phyloP scores from a whole-genome alignment of 2,329 filamentous ascomycete species.

The Aplosporella prunicola region DNA sequence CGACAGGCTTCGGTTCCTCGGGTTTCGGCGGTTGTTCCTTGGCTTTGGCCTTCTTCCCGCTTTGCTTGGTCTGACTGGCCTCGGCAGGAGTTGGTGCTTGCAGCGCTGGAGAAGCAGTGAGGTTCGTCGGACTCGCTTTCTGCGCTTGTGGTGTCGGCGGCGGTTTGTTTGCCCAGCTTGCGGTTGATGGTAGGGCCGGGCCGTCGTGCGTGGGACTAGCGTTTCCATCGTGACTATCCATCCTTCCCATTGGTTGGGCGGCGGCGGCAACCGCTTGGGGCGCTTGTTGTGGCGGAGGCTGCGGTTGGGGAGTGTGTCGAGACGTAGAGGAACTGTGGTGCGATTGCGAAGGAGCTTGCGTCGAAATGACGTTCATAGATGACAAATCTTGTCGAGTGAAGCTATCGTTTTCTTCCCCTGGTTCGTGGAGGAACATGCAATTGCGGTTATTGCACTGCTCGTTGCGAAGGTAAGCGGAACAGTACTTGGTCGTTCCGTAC shows the following conservation, averaged over 20 bases:
- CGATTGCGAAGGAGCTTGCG: constrained; percentile 58
- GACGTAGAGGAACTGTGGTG: constrained; percentile 42
- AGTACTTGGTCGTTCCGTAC: constrained; percentile 94
- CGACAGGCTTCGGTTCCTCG: neutral
- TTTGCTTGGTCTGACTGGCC: too few species aligned
- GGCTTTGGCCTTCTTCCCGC: too few species aligned
- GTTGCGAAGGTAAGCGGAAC: constrained; percentile 89
- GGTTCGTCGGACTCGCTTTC: too few species aligned
- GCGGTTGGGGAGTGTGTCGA: constrained; percentile 27
- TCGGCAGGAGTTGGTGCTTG: constrained; percentile 19
- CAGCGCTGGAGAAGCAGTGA: too few species aligned
- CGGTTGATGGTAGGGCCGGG: constrained; percentile 84
- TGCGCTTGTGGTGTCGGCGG: constrained; percentile 51
- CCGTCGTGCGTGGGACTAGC: constrained; percentile 58
- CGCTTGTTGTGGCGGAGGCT: constrained; percentile 38
- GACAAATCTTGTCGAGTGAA: constrained; percentile 92
- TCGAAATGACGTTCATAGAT: constrained; percentile 83
- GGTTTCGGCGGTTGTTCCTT: too few species aligned
- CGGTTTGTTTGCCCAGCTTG: constrained; percentile 77
- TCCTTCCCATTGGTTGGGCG: constrained; percentile 56
- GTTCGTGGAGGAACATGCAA: constrained; percentile 97
- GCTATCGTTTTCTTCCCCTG: constrained; percentile 95
- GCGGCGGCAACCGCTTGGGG: constrained; percentile 44
- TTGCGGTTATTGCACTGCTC: constrained; percentile 92
- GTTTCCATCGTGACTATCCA: constrained; percentile 70